Evolutionary conservation across 1,284 basidiomycete genomes (phyloP), one percentile per base, ranked within the genome.

Genomic region (Trichosporon inkin): DNA sequence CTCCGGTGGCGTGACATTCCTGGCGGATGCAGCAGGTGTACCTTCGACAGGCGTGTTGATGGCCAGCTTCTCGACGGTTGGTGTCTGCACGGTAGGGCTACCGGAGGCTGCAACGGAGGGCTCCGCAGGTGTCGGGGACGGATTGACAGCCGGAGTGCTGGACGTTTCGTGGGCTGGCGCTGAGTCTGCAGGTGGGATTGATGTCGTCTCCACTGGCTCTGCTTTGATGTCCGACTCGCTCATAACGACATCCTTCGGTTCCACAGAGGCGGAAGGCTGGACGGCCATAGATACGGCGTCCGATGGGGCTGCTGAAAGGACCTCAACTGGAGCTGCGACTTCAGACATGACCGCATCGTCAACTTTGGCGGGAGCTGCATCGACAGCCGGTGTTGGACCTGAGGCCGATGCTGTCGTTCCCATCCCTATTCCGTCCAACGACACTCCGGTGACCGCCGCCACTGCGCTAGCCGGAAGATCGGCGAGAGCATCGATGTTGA

Each of bases 401-500:
- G 44, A 16, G 14, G 28, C 22, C 5, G 28, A 49, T 49, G 44
- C 11, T 32, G 28, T 32, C 8, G 8, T 8, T 28, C 44, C 44
- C 44, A 49, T 11, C 19, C 44, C 44, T 7, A 49, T 10, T 32
- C 44, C 44, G 24, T 49, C 44, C 19, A 49, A 49, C 11, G 44
- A 32, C 6, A 49, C 24, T 8, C 44, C 44, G 44, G 44, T 49
- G 22, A 49, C 44, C 24, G 44, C 44, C 44, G 44, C 44, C 44
- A 49, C 44, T 24, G 44, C 44, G 22, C 44, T 49, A 3, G 44
- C 44, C 3, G 44, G 44, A 14, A 49, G 24, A 24, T 49, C 44
- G 14, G 44, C 44, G 16, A 49, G 13, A 10, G 44, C 44, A 49
- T 49, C 44, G 10, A 49, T 49, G 44, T 49, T 49, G 44, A 49